These are phyloP conservation scores for Bruguiera hainesii DNA, from an alignment of 441 rosid genomes.

Conservation along the genomic window DNA sequence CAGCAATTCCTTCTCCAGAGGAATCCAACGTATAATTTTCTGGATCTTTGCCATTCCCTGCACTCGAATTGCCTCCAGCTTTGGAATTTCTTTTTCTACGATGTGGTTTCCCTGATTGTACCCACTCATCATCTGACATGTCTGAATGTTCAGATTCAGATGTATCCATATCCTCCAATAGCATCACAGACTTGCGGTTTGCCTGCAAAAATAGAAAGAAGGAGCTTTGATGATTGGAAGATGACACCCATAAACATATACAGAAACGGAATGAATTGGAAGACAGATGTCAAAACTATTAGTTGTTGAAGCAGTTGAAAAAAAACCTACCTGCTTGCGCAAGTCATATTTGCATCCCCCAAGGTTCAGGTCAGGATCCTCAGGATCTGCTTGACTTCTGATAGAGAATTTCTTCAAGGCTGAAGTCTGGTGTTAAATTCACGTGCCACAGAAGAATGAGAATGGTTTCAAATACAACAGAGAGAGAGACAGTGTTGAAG, in stretches of 20 bases:
- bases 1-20: constrained; percentile 29
- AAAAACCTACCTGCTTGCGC: constrained; percentile 51
- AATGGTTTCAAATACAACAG: neutral
- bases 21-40: constrained; percentile 26
- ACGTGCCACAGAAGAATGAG: neutral
- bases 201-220: constrained; percentile 26
- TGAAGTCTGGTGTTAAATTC: constrained; percentile 39
- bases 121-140: constrained; percentile 41
- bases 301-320: too few relatives aligned
- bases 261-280: neutral
- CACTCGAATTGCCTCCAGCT: constrained; percentile 34
- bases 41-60: constrained; percentile 24
- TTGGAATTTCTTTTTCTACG: constrained; percentile 41
- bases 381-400: constrained; percentile 22
- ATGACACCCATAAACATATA: neutral
- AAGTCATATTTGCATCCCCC: constrained; percentile 44
- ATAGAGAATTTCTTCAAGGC: constrained; percentile 38
- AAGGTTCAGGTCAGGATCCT: constrained; percentile 19
- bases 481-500: neutral
- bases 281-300: neutral
- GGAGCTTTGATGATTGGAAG: neutral
- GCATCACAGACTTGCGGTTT: constrained; percentile 43
- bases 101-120: constrained; percentile 25
- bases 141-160: constrained; percentile 76
- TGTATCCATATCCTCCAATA: constrained; percentile 86